Conservation (phyloP, 805 yeast genomes). For the Cyberlindnera mrakii region DNA sequence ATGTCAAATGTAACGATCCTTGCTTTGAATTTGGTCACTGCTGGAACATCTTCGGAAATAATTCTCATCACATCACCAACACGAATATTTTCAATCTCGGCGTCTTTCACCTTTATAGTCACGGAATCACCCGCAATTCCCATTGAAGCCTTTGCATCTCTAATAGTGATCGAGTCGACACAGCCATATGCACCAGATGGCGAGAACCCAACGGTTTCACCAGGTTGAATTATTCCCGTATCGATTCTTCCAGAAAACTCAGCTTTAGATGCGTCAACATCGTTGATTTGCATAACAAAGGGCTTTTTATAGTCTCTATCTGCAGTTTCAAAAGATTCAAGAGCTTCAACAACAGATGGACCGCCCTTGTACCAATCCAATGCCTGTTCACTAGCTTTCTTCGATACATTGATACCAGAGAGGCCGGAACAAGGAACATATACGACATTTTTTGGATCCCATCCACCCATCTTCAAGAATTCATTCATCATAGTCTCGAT, state of each 20-base stretch:
- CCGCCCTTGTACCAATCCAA: slow-evolving; percentile 48
- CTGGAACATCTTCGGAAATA: slow-evolving; percentile 85
- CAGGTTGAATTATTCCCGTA: slow-evolving; percentile 88
- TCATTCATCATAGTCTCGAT: slow-evolving; percentile 69
- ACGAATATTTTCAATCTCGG: slow-evolving; percentile 82
- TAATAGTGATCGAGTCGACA: slow-evolving; percentile 87
- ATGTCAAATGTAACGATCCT: slow-evolving; percentile 86
- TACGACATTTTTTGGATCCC: slow-evolving; percentile 74
- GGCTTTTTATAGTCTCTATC: slow-evolving; percentile 80
- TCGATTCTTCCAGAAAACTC: slow-evolving; percentile 94
- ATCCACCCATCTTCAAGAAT: slow-evolving; percentile 83
- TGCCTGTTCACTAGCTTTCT: slow-evolving; percentile 55
- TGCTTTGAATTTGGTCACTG: slow-evolving; percentile 70
- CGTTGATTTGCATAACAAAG: slow-evolving; percentile 85
- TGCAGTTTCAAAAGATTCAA: slow-evolving; percentile 79
- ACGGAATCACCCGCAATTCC: slow-evolving; percentile 91
- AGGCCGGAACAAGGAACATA: slow-evolving; percentile 92
- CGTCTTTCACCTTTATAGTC: slow-evolving; percentile 88
- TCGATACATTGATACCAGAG: slow-evolving; percentile 88
- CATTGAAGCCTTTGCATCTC: slow-evolving; percentile 72
- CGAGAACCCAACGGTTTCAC: slow-evolving; percentile 85
- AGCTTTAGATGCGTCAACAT: slow-evolving; percentile 76
- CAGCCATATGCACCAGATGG: slow-evolving; percentile 89
- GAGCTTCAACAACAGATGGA: slow-evolving; percentile 72
- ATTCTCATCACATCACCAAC: slow-evolving; percentile 93